Evolutionary conservation across 306 rosid genomes (phyloP), one percentile per base, ranked within the genome.

Genomic region (Rubus idaeus): DNA sequence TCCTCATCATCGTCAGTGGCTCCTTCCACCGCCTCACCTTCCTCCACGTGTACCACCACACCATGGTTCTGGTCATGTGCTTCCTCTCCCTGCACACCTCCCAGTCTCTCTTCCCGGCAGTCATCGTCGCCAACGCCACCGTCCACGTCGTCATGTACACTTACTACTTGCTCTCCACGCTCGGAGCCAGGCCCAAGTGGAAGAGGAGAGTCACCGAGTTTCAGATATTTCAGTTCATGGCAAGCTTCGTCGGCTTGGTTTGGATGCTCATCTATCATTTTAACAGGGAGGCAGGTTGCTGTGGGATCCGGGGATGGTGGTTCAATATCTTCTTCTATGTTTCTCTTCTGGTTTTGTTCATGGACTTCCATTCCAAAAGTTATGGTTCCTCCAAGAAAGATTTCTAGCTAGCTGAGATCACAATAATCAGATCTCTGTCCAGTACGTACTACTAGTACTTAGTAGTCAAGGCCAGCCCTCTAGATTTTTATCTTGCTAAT

Each of bases 11-110:
- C 49, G 86, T 89, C 55, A 81, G 82, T 3, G 85, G 89, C 12
- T 88, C 93, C 40, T 66, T 70, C 74, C 77, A 77, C 60, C 91
- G 97, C 3, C 90, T 95, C 63, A 82, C 97, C 0, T 90, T 95
- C 83, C 99, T 95, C 89, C 97, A 95, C 85, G 92, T 95, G 6
- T 92, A 89, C 90, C 97, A 95, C 84, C 99, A 95, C 79, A 77
- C 99, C 0, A 88, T 91, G 55, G 99, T 95, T 0, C 74, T 84
- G 7, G 21, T 95, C 76, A 90, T 95, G 97, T 92, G 84, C 80
- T 87, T 86, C 77, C 41, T 95, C 3, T 92, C 96, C 97, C 97
- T 92, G 3, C 81, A 80, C 5, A 85, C 87, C 2, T 78, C 90
- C 0, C 99, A 95, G 76, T 95, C 99, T 0, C 76, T 95, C 50